These are phyloP conservation scores for Madurella fahalii DNA, from an alignment of 2,329 filamentous ascomycete genomes.

Conservation along the genomic window DNA sequence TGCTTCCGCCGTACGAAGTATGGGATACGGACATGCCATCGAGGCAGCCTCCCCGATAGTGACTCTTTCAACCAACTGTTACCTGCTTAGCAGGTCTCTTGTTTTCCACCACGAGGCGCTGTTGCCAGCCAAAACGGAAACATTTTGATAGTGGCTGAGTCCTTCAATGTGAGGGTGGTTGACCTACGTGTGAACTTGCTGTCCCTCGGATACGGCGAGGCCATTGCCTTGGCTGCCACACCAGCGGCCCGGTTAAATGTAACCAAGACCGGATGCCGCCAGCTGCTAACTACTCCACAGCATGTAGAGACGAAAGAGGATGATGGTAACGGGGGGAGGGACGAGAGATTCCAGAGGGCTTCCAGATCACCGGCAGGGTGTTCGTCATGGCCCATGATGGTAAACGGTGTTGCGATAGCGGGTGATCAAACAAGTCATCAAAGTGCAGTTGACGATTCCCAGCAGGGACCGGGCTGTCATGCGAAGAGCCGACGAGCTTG, in stretches of 20 bases:
- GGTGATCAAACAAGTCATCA: conserved; percentile 23
- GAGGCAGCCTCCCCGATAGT: background rate
- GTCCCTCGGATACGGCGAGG: background rate
- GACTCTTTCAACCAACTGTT: background rate
- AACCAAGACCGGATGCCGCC: conserved; percentile 1
- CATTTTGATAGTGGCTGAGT: background rate
- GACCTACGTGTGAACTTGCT: background rate
- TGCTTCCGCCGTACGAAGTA: background rate
- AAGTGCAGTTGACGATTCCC: conserved; percentile 11
- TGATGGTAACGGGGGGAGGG: background rate
- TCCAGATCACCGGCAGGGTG: conserved; percentile 18
- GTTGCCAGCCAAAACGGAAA: background rate
- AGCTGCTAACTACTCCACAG: background rate
- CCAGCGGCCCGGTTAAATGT: conserved; percentile 18
- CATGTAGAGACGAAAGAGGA: background rate
- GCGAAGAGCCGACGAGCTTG: conserved; percentile 3
- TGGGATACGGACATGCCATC: background rate
- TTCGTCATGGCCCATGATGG: conserved; percentile 10
- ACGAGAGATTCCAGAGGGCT: conserved; percentile 10
- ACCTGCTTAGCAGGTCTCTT: background rate
- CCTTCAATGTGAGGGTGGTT: background rate
- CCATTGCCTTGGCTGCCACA: conserved; percentile 2
- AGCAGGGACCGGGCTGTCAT: conserved; percentile 19
- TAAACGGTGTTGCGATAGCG: conserved; percentile 7
- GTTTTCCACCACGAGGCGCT: background rate